A percentile compares a stretch with the other conserved stretches of the same genome.
These are phyloP conservation scores for Corymbia maculata DNA, from an alignment of 345 rosid species.

Conservation along the genomic window DNA sequence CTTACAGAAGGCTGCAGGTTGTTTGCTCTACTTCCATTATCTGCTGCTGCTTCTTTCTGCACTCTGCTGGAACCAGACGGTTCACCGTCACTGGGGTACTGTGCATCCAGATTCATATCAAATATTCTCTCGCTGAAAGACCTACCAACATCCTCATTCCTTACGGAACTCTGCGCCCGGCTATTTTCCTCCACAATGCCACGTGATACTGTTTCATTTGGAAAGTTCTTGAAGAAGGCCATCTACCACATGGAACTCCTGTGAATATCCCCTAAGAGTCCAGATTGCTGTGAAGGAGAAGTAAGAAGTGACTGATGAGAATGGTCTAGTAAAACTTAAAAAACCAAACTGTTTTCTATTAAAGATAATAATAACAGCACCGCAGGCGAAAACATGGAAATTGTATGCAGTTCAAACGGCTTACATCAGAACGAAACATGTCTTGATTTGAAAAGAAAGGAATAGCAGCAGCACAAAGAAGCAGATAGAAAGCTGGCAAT, in stretches of 20 bases:
- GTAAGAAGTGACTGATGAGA: background rate
- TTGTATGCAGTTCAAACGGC: background rate
- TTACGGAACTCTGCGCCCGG: constrained; percentile 28
- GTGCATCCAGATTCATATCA: constrained; percentile 67
- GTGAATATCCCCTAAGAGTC: background rate
- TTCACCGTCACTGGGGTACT: constrained; percentile 66
- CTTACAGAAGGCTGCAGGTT: constrained; percentile 54
- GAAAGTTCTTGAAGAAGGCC: constrained; percentile 80
- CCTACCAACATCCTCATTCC: constrained; percentile 36
- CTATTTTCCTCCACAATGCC: constrained; percentile 54
- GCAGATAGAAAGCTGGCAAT: background rate
- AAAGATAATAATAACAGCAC: background rate
- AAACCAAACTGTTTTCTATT: background rate
- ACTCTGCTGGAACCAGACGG: constrained; percentile 38
- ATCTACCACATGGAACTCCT: constrained; percentile 51
- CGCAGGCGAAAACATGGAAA: background rate
- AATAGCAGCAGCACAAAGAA: background rate
- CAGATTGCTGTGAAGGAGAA: background rate
- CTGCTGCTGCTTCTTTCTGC: constrained; percentile 27
- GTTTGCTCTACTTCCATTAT: constrained; percentile 20
- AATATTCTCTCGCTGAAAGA: constrained; percentile 54
- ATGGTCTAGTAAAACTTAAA: background rate
- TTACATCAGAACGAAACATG: background rate
- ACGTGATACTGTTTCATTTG: constrained; percentile 45
- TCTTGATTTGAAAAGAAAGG: background rate